These are phyloP conservation scores for Lagenaria siceraria DNA, from an alignment of 306 rosid species.

Conservation along the genomic window DNA sequence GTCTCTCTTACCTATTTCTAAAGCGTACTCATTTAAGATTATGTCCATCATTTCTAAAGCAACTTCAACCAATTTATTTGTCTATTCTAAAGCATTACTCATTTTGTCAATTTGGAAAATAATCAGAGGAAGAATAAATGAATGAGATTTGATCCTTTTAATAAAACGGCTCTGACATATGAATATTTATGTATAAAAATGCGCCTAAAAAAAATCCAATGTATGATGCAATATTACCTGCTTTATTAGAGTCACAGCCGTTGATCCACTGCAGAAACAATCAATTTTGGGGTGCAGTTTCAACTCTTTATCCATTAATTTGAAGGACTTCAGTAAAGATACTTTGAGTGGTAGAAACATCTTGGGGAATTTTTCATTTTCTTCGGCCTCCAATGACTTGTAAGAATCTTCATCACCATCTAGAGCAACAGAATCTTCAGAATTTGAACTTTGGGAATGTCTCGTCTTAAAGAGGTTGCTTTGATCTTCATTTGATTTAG, in stretches of 20 bases:
- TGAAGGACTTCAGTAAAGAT: constrained; percentile 33
- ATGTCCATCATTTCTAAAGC: background rate
- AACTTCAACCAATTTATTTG: background rate
- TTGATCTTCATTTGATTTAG: constrained; percentile 15
- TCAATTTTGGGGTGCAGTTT: constrained; percentile 30
- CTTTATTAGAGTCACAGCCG: constrained; percentile 33
- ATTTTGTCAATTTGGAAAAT: background rate
- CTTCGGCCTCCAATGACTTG: constrained; percentile 19
- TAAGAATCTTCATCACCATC: constrained; percentile 23
- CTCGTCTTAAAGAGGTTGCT: constrained; percentile 5
- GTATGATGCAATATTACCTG: constrained; percentile 22
- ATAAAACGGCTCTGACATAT: background rate
- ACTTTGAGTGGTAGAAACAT: constrained; percentile 25
- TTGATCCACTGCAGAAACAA: constrained; percentile 46
- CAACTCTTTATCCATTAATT: constrained; percentile 42
- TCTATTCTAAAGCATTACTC: background rate
- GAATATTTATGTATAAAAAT: background rate
- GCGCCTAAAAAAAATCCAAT: background rate
- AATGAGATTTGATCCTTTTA: background rate
- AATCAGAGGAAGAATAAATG: background rate
- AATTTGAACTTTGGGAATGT: constrained; percentile 9
- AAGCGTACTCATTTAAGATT: background rate
- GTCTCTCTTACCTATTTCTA: background rate
- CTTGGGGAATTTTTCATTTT: constrained; percentile 22
- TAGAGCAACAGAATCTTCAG: constrained; percentile 18